Evolutionary conservation across 2,329 filamentous ascomycete species (phyloP), one percentile per base, ranked within the genome.

Genomic region (Diaporthe vexans): DNA sequence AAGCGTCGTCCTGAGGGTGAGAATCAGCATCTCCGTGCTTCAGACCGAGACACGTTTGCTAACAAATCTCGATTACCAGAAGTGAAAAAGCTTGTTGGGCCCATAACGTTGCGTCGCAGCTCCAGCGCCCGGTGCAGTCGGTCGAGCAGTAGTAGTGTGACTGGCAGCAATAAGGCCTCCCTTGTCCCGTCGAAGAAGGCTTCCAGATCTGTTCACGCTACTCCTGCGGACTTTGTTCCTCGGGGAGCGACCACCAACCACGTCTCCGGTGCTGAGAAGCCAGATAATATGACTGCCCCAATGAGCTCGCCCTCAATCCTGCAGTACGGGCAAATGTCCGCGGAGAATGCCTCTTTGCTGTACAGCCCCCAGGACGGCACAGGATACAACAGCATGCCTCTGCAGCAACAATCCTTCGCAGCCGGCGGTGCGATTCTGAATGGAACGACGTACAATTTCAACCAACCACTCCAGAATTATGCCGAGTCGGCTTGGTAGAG

Each of bases 1-100:
- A 70, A 69, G 48, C 57, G 56, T 54, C 29, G 43, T 35, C 63
- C 61, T 6, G 58, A 73, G 24, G 65, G 80, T 79, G n/a, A 81
- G 82, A 69, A 70, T 74, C 17, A 76, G 73, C 61, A 76, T 67
- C 2, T 70, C 70, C 24, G 65, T 40, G 8, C 19, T 40, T 33
- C 43, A 43, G 24, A 61, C 68, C 3, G 52, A 70, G 6, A 21
- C 26, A 59, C 13, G 43, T 19, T 43, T 33, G 48, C 70, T 72
- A 33, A 72, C 57, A n/a, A 29, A 40, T 61, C 1, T 54, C 17
- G 10, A 19, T 33, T 7, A 8, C 24, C 8, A 72, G 70, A 72
- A 33, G 48, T 51, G 29, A 52, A 35, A 40, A n/a, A 59, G 24
- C 52, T 56, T 48, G 43, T 68, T 57, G 21, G 21, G 17, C 57